Percentiles rank a stretch among this genome's conserved stretches.
These are phyloP conservation scores for Acorus calamus DNA, from an alignment of 106 monocot genomes.

Conservation along the genomic window DNA sequence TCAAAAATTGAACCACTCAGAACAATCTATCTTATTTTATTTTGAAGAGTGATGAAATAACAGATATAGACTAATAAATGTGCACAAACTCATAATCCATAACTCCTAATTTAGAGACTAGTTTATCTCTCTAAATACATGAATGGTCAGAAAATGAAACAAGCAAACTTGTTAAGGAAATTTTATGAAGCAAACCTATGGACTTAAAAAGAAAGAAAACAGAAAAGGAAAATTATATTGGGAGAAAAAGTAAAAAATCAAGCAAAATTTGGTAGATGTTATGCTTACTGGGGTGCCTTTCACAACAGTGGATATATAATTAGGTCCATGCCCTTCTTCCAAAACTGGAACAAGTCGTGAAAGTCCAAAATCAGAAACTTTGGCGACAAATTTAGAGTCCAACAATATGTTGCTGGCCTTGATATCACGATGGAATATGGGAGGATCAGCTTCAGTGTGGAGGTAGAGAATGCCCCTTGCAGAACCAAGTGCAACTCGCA, in stretches of 20 bases:
- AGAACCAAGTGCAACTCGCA: conserved; percentile 65
- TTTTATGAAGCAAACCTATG: too few relatives aligned
- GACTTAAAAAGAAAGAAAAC: background rate
- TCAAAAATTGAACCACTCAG: too few relatives aligned
- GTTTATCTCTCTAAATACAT: too few relatives aligned
- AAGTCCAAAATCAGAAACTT: conserved; percentile 98
- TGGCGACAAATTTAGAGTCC: conserved; percentile 73
- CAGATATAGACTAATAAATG: background rate
- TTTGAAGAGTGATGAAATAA: too few relatives aligned
- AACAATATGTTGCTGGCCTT: conserved; percentile 93
- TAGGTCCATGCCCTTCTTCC: conserved; percentile 51
- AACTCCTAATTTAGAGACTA: too few relatives aligned
- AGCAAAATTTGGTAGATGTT: background rate
- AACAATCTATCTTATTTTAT: too few relatives aligned
- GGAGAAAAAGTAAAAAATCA: background rate
- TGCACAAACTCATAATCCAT: background rate
- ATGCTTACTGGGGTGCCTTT: conserved; percentile 91
- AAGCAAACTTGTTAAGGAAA: too few relatives aligned
- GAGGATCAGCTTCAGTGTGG: conserved; percentile 90
- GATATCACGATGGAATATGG: conserved; percentile 87
- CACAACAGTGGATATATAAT: conserved; percentile 86
- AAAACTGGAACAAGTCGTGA: conserved; percentile 85
- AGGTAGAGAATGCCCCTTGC: conserved; percentile 74
- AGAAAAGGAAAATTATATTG: background rate
- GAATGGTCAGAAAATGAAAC: too few relatives aligned